Conservation (phyloP, 139 green algal genomes). For the Chlorella sp. region DNA sequence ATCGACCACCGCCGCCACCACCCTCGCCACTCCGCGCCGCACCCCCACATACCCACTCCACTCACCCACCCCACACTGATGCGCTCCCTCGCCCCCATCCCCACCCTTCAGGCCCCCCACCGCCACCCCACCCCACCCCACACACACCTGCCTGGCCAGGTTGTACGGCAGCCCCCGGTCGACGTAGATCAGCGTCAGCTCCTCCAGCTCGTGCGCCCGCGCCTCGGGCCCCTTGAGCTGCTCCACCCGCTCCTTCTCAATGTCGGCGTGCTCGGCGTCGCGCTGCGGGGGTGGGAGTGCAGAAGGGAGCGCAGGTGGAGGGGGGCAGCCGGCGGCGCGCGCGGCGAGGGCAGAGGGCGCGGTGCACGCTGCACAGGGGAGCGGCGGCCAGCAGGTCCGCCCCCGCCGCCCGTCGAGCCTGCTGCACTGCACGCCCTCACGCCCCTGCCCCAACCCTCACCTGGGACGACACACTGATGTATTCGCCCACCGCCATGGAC, state of each 20-base stretch:
- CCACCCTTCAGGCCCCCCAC: neutral
- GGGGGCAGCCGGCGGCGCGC: too few relatives aligned
- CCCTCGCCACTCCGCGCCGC: too few relatives aligned
- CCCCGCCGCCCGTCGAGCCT: too few relatives aligned
- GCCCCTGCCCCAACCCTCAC: neutral
- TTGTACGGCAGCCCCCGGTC: constrained; percentile 59
- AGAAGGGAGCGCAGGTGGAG: too few relatives aligned
- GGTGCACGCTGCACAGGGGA: too few relatives aligned
- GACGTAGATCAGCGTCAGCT: constrained; percentile 80
- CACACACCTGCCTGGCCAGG: constrained; percentile 65
- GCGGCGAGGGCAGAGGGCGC: too few relatives aligned
- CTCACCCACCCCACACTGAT: too few relatives aligned
- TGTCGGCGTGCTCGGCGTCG: constrained; percentile 75
- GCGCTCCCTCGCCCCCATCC: neutral
- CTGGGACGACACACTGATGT: constrained; percentile 69
- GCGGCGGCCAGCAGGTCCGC: too few relatives aligned
- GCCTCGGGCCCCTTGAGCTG: constrained; percentile 66
- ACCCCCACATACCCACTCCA: too few relatives aligned
- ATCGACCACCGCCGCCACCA: constrained; percentile 27
- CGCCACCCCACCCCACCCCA: neutral
- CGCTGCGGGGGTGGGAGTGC: constrained; percentile 38
- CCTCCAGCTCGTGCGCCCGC: constrained; percentile 63
- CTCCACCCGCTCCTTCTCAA: constrained; percentile 76
- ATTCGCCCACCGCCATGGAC: constrained; percentile 63
- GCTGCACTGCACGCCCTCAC: neutral